Base-by-base conservation (phyloP, 2,329 filamentous ascomycete genomes). In the Colletotrichum sp. region DNA sequence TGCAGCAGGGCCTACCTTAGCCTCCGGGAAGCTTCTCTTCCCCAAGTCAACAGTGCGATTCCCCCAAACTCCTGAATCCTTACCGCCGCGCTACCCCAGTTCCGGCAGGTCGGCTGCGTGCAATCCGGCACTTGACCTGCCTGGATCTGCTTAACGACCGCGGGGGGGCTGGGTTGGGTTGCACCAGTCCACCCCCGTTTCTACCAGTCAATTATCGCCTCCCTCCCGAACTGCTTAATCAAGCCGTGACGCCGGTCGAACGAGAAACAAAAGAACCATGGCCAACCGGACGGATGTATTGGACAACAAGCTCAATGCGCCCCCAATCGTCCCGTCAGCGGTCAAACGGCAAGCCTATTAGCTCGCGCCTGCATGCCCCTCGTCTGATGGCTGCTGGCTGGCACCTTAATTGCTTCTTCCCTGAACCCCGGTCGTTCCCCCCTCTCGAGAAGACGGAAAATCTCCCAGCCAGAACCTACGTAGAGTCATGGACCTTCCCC, bases 21-120 rank as follows among this genome's bases (percentile, higher is more conserved):
- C 65, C 65, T 25, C 62, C 15, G 32, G 25, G n/a, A 34, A 44
- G 32, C 62, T 34, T 36, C 32, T 11, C 19, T 27, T 8, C 34
- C 62, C 30, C n/a, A 52, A 52, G n/a, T 52, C 44, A 27, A 36
- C n/a, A 27, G 62, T 34, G 62, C 62, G n/a, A 64, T 44, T 34
- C 44, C 44, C n/a, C 62, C 61, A 64, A 63, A 55, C 27, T 39
- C 59, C 62, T 66, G 29, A 55, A 63, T 64, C 57, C 63, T 68
- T 69, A 72, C 69, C 73, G 69, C 44, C 32, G 64, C 73, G 73
- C 69, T 76, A 76, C 73, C 73, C 73, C 73, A 57, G 72, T 72
- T 72, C 34, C 63, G 63, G 73, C 73, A 76, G 69, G 72, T 75
- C 72, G 69, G 36, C 62, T 67, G 72, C 55, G 69, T 34, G 69